Evolutionary conservation across 129 eudicot genomes (phyloP).

Genomic region (Gnaphalium uliginosum): DNA sequence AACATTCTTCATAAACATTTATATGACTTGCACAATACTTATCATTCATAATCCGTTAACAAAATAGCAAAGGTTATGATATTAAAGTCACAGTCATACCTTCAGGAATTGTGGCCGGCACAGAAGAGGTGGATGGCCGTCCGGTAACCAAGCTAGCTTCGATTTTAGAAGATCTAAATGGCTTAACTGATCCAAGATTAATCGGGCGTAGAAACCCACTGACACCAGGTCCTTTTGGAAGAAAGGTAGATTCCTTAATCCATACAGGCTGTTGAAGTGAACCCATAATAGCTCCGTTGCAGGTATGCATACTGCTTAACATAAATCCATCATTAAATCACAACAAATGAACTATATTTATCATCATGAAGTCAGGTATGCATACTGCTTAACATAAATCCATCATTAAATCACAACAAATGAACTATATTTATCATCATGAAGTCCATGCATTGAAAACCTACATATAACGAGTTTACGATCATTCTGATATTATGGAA

Average conservation of each 20-base stretch:
- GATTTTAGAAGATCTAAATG: conserved; percentile 49
- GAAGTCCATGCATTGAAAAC: neutral
- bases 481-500: neutral
- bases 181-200: conserved; percentile 47
- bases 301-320: conserved; percentile 61
- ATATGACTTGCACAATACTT: neutral
- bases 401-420: conserved; percentile 5
- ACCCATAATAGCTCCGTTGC: conserved; percentile 56
- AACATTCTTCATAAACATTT: too few relatives aligned
- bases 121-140: conserved; percentile 53
- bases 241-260: conserved; percentile 43
- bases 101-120: conserved; percentile 43
- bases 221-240: conserved; percentile 41
- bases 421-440: neutral
- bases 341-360: conserved; percentile 2
- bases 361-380: conserved; percentile 58
- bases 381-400: conserved; percentile 43
- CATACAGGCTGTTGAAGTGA: conserved; percentile 64
- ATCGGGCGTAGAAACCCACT: conserved; percentile 30
- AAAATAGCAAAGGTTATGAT: neutral
- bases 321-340: neutral
- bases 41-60: neutral
- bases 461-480: neutral
- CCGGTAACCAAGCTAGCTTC: conserved; percentile 61
- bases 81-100: conserved; percentile 10